Evolutionary conservation across 805 yeast genomes (phyloP), one percentile per base, ranked within the genome.

Genomic region (Wickerhamomyces ciferrii): DNA sequence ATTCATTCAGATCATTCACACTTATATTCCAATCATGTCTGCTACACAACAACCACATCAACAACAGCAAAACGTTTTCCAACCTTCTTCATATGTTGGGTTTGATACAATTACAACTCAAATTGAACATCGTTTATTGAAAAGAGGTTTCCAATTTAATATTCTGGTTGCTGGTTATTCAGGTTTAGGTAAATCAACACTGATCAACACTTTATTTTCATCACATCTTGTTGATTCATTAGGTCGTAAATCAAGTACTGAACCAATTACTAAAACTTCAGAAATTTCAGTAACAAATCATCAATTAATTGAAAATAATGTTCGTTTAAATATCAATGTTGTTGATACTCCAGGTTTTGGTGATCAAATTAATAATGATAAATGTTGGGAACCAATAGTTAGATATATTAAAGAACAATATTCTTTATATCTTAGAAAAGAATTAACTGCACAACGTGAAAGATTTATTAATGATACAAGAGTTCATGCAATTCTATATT

Each of bases 321-420:
- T 94, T 47, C 81, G 83, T 51, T 79, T 94, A 63, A 84, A 84
- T 59, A 71, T 94, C 53, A 91, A 89, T 58, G 82, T 94, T 46
- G 87, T 94, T 62, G 99, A 94, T 65, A 94, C 99, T 3, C 98
- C 98, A 19, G 98, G 98, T 15, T 94, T 89, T 72, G 98, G 97
- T 36, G 99, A 94, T 73, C 96, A 87, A 69, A 86, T 94, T 55
- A 87, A 90, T 71, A 91, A 91, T 68, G 95, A 87, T 59, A 87
- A 85, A 68, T 90, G 96, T 68, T 92, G 97, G 97, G 98, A 91
- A 58, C 97, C 97, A 44, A 83, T 91, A 52, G 84, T 91, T 53
- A 89, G 88, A 68, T 91, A 90, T 69, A 88, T 91, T 64, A 91
- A 91, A 70, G 97, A 91, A 68, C 97, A 91, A 69, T 96, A 91